phyloP scores from a whole-genome alignment of 1,284 basidiomycete genomes.

The Ustilago nuda region DNA sequence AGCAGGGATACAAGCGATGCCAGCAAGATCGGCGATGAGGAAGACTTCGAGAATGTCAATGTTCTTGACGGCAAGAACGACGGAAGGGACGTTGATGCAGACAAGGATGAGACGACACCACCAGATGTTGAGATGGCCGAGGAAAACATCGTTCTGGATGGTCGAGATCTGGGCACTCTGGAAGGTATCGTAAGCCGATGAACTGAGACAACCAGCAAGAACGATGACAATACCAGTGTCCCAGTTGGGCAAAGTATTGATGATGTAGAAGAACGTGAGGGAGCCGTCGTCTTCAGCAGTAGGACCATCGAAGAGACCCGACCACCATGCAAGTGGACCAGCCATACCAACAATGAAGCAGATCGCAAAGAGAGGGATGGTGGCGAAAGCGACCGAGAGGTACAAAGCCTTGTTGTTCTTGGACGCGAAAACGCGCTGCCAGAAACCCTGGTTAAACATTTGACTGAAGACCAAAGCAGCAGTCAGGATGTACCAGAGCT shows the following conservation, averaged over 20 bases:
- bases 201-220: conserved; percentile 63
- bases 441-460: conserved; percentile 70
- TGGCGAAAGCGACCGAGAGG: conserved; percentile 61
- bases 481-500: conserved; percentile 68
- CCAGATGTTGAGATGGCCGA: conserved; percentile 68
- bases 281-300: conserved; percentile 63
- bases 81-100: conserved; percentile 64
- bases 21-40: conserved; percentile 67
- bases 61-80: conserved; percentile 65
- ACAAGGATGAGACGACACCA: conserved; percentile 64
- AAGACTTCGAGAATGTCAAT: conserved; percentile 69
- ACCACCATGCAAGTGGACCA: conserved; percentile 65
- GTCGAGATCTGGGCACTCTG: conserved; percentile 69
- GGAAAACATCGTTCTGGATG: conserved; percentile 68
- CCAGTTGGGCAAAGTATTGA: conserved; percentile 67
- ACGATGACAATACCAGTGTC: conserved; percentile 66
- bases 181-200: conserved; percentile 69
- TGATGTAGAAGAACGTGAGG: conserved; percentile 64
- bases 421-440: conserved; percentile 69
- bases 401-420: conserved; percentile 65
- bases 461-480: conserved; percentile 67
- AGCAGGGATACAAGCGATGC: conserved; percentile 64
- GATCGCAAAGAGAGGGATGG: conserved; percentile 65
- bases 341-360: conserved; percentile 68
- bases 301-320: conserved; percentile 60